Base-by-base conservation (phyloP, 768 basidiomycete species). In the Tulasnella sp. region DNA sequence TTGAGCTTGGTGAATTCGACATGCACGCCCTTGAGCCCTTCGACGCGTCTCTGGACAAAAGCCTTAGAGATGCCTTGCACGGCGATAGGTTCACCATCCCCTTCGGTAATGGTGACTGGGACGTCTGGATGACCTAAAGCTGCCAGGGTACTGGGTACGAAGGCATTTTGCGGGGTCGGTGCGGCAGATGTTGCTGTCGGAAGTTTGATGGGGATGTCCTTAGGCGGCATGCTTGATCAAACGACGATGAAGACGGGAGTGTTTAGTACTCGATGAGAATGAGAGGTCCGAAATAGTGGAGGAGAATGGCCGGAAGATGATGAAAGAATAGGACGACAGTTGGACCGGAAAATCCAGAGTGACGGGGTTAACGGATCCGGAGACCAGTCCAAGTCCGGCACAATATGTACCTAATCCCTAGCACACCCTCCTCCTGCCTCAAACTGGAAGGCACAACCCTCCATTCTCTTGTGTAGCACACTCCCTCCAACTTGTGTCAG, bases 1-100 rank as follows among this genome's bases (percentile, higher is more conserved):
- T 97, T 94, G 62, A 98, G 86, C 76, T 93, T 90, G 76, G 89
- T 88, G 81, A 97, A 94, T 82, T 94, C 89, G 77, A 88, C 88
- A 81, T 98, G 96, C 52, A 99, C 85, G 68, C 95, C 96, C 80
- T 97, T 96, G 78, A 99, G 84, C 17, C 89, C 96, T 81, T 95
- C 92, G 77, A 99, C 82, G 77, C 88, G 91, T 80, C 88, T 83
- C 82, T 91, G 91, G 77, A 95, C 87, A 19, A 65, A 40, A n/a
- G 32, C 63, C 80, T 88, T 90, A 75, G 89, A 89, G 19, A 74
- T 66, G 29, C 72, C 75, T 67, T 67, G 41, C 11, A 63, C 71
- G 37, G 65, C 71, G 22, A 40, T 26, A n/a, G n/a, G 29, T 72
- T 81, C 81, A 47, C 84, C 84, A 70, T 86, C 89, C 26, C 84